Percentiles rank a stretch among this genome's conserved stretches.
Conservation (phyloP, 1,139 yeast genomes). For the Diutina scorzettiae region DNA sequence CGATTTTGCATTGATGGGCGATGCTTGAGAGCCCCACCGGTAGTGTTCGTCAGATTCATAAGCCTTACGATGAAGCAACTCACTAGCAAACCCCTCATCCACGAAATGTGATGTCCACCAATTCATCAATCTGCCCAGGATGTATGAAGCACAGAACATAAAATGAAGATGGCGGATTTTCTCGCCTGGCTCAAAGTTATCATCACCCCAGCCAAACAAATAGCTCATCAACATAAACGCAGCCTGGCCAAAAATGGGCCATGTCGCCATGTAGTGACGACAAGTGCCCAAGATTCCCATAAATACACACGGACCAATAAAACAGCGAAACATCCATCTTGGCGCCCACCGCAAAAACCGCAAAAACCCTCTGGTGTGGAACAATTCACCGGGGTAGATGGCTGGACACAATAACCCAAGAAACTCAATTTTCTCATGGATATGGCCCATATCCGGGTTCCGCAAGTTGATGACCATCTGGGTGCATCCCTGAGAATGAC, state of each 20-base stretch:
- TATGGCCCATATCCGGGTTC: constrained; percentile 18
- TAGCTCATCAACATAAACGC: constrained; percentile 76
- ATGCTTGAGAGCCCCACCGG: neutral
- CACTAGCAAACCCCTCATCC: constrained; percentile 29
- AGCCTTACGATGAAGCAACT: constrained; percentile 22
- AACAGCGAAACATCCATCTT: constrained; percentile 20
- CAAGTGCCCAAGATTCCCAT: constrained; percentile 45
- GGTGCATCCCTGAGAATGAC: constrained; percentile 92
- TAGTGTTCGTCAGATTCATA: constrained; percentile 20
- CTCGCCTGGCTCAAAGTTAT: constrained; percentile 52
- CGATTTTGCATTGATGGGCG: constrained; percentile 18
- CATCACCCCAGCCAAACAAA: constrained; percentile 77
- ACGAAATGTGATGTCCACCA: constrained; percentile 69
- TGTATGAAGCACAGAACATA: constrained; percentile 75
- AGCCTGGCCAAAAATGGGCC: constrained; percentile 41
- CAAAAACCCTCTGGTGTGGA: constrained; percentile 45
- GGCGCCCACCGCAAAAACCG: constrained; percentile 29
- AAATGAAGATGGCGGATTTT: constrained; percentile 61
- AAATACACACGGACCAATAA: constrained; percentile 54
- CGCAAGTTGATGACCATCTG: constrained; percentile 56
- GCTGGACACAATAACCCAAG: constrained; percentile 86
- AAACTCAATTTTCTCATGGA: constrained; percentile 42
- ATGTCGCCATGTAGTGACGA: constrained; percentile 33
- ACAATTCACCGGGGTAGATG: constrained; percentile 66
- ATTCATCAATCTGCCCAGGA: constrained; percentile 68